A percentile compares a stretch with the other conserved stretches of the same genome.
These are phyloP conservation scores for Metschnikowia aberdeeniae DNA, from an alignment of 805 yeast genomes.

Conservation along the genomic window DNA sequence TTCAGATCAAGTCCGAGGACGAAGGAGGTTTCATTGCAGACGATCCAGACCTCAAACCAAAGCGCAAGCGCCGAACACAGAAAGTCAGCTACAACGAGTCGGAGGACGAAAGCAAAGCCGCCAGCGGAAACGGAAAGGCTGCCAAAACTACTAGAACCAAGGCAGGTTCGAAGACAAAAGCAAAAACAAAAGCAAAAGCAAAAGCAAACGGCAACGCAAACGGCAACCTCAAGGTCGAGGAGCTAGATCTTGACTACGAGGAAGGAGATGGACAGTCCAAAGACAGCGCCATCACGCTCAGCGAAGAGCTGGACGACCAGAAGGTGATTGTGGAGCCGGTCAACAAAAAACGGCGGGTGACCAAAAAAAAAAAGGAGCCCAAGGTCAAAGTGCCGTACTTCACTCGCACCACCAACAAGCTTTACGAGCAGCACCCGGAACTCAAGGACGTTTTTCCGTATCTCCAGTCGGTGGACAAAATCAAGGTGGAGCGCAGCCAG, in stretches of 20 bases:
- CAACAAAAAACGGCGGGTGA: conserved; percentile 21
- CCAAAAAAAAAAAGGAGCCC: conserved; percentile 34
- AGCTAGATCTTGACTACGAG: conserved; percentile 5
- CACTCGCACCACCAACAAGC: conserved; percentile 61
- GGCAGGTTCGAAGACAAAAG: neutral
- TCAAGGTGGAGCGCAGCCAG: conserved; percentile 51
- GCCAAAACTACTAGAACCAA: neutral
- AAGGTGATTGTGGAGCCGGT: conserved; percentile 9
- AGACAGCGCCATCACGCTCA: conserved; percentile 23
- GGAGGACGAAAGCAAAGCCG: conserved; percentile 3
- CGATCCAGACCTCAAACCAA: conserved; percentile 15
- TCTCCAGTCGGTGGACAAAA: conserved; percentile 45
- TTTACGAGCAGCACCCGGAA: conserved; percentile 77
- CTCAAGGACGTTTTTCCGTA: conserved; percentile 67
- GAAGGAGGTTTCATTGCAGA: conserved; percentile 17
- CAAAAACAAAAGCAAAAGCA: neutral
- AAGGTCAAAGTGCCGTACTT: conserved; percentile 63
- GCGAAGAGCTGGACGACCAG: conserved; percentile 21
- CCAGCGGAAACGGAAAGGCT: neutral
- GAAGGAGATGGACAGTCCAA: conserved; percentile 4
- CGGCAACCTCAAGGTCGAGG: neutral
- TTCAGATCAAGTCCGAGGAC: conserved; percentile 6
- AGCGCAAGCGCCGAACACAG: conserved; percentile 10
- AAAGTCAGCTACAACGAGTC: conserved; percentile 23
- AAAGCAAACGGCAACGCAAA: neutral